Evolutionary conservation across 2,329 filamentous ascomycete species (phyloP), one percentile per base, ranked within the genome.

Genomic region (Aureobasidium lini): DNA sequence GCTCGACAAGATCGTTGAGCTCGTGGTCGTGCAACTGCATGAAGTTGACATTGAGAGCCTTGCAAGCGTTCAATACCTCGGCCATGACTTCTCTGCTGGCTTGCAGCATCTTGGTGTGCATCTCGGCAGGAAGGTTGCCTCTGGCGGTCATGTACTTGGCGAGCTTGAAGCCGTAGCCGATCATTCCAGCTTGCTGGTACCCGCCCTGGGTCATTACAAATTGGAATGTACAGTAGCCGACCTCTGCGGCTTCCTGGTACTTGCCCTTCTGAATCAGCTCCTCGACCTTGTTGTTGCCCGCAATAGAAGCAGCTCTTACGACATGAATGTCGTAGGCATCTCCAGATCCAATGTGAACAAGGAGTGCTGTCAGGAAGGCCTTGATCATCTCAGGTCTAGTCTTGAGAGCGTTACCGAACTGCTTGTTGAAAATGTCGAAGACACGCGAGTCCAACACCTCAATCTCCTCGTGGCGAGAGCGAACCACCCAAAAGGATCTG

Each of bases 141-240:
- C 75, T 73, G 23, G 76, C 75, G 2, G 76, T 76, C 48, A 80
- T 68, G 18, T 73, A 67, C 44, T 75, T 72, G 11, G 78, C 77
- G 7, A 81, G 68, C 62, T 73, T 73, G 68, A 79, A 78, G 15
- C 76, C 77, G 54, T 74, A 72, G 16, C 70, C 70, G 52, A 79
- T 73, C 54, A 71, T 73, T 16, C 70, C 65, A 1, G 69, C 62
- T 32, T 68, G 67, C 39, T 72, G 68, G 63, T 80, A 80, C 40
- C 76, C 72, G 28, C 71, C 69, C 56, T 76, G 74, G 29, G 70
- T 66, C 48, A 72, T 67, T 4, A 73, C 73, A 62, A 79, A 79
- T 16, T 70, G 67, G 67, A 77, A 77, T 1, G 72, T 72, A 50
- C 72, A 73, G 47, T 70, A 72, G 3, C 74, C 76, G 7, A 79